Conservation (phyloP, 768 basidiomycete species). For the Lepiota venenata region DNA sequence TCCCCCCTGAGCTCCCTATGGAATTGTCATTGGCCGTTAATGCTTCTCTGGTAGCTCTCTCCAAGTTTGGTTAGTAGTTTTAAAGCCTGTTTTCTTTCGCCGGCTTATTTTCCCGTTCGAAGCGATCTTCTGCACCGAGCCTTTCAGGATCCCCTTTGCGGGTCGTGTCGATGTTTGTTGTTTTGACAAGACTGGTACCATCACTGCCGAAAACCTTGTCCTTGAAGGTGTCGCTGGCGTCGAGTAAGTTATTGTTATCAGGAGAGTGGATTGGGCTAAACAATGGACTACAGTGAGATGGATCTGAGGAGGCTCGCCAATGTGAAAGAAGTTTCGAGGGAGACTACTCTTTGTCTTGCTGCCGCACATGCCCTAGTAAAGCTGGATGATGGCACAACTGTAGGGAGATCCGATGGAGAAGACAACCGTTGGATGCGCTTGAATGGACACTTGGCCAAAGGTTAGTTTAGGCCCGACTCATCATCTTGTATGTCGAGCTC, state of each 20-base stretch:
- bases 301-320: constrained; percentile 69
- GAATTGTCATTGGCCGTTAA: constrained; percentile 96
- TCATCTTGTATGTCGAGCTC: constrained; percentile 37
- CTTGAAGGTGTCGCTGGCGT: constrained; percentile 92
- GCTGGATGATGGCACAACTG: constrained; percentile 89
- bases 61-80: constrained; percentile 76
- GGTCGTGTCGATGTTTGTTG: constrained; percentile 98
- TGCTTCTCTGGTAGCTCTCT: constrained; percentile 87
- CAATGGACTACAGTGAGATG: constrained; percentile 36
- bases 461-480: constrained; percentile 28
- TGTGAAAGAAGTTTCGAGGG: constrained; percentile 70
- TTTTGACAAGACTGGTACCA: constrained; percentile 99
- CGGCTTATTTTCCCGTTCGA: constrained; percentile 2
- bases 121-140: constrained; percentile 99
- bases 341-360: constrained; percentile 86
- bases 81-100: background rate
- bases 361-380: constrained; percentile 94
- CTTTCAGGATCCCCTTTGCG: constrained; percentile 95
- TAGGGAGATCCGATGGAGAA: constrained; percentile 99
- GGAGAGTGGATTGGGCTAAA: background rate
- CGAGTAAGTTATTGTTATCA: constrained; percentile 53
- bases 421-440: constrained; percentile 86
- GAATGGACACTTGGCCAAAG: constrained; percentile 82
- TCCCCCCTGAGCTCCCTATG: constrained; percentile 98
- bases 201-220: constrained; percentile 93